These are phyloP conservation scores for Thelonectria rubi DNA, from an alignment of 2,329 filamentous ascomycete species.

Conservation along the genomic window DNA sequence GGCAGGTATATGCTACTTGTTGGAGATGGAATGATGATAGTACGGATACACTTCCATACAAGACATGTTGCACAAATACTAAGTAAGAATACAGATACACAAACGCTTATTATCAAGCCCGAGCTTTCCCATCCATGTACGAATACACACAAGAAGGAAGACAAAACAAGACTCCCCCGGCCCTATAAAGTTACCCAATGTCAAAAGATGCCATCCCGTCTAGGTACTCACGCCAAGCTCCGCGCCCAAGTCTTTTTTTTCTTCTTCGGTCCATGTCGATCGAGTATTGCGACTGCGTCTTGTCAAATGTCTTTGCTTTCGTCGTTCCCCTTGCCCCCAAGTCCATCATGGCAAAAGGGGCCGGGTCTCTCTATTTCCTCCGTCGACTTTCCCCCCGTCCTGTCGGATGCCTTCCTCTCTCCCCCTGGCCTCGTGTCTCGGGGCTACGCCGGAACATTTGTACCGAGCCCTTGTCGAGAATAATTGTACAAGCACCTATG, in stretches of 20 bases:
- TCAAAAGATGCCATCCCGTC: neutral
- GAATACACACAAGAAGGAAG: neutral
- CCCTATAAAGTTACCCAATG: neutral
- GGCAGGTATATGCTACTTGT: no score
- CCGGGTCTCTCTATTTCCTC: slow-evolving; percentile 16
- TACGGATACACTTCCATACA: no score
- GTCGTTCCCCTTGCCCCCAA: neutral
- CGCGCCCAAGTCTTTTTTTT: neutral
- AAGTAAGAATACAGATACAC: neutral
- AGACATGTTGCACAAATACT: neutral
- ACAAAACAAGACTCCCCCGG: neutral
- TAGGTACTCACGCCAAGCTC: slow-evolving; percentile 1
- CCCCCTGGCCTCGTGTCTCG: neutral
- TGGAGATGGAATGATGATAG: no score
- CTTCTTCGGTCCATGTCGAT: neutral
- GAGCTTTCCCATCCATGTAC: neutral
- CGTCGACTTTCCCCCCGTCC: neutral
- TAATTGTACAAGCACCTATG: slow-evolving; percentile 19
- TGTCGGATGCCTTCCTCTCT: neutral
- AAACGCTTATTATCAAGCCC: neutral
- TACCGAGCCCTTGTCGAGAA: slow-evolving; percentile 13
- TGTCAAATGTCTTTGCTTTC: neutral
- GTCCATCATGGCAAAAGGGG: neutral
- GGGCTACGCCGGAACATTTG: slow-evolving; percentile 1
- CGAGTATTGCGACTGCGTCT: neutral